A percentile compares a stretch with the other conserved stretches of the same genome.
phyloP scores from a whole-genome alignment of 345 rosid species.

The Capsella bursapastoris region DNA sequence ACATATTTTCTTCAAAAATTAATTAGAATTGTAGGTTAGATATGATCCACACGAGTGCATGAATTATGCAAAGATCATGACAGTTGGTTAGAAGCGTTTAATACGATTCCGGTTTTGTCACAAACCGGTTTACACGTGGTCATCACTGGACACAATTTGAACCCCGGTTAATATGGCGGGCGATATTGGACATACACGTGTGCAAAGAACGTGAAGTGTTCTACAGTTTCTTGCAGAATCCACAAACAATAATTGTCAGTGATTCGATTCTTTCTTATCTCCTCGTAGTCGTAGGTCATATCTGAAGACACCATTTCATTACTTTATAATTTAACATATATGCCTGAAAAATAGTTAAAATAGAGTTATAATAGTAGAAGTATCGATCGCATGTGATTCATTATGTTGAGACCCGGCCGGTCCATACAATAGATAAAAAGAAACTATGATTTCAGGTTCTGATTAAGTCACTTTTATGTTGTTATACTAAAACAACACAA shows the following conservation, averaged over 20 bases:
- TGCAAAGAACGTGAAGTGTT: slow-evolving; percentile 41
- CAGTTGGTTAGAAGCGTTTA: neutral
- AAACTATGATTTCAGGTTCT: neutral
- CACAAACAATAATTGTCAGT: slow-evolving; percentile 32
- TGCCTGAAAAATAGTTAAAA: neutral
- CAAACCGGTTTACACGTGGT: slow-evolving; percentile 32
- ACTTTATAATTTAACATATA: neutral
- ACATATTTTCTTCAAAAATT: neutral
- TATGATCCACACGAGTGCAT: slow-evolving; percentile 16
- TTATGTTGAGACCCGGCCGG: neutral
- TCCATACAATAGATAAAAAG: neutral
- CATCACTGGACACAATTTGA: slow-evolving; percentile 20
- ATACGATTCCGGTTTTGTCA: neutral
- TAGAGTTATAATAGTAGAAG: neutral
- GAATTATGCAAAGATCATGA: neutral
- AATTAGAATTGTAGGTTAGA: neutral
- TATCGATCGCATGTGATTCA: neutral
- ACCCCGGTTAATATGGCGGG: slow-evolving; percentile 39
- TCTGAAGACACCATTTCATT: neutral
- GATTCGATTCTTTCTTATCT: slow-evolving; percentile 39
- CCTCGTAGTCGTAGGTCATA: slow-evolving; percentile 6
- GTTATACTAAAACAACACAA: neutral
- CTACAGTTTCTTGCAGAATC: slow-evolving; percentile 22
- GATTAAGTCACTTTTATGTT: too few relatives aligned
- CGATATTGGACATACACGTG: slow-evolving; percentile 38